Percentiles rank a stretch among this genome's conserved stretches.
Evolutionary conservation across 2,329 filamentous ascomycete species (phyloP).

Genomic region (Fusarium torreyae): DNA sequence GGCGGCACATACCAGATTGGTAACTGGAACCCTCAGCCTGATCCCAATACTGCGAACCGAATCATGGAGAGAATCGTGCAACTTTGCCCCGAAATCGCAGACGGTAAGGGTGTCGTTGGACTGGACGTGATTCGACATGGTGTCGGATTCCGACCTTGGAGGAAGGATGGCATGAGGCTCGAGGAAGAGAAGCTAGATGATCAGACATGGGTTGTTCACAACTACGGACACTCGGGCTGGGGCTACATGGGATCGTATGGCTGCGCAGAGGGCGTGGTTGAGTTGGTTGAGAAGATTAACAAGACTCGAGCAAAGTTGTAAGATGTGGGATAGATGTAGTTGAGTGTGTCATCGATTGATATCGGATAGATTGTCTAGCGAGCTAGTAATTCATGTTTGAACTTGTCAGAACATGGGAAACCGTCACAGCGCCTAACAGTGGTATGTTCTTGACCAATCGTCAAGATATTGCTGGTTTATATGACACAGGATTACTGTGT

Average conservation of each 20-base stretch:
- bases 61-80: constrained; percentile 85
- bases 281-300: constrained; percentile 76
- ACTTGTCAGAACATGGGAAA: too few species aligned
- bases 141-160: constrained; percentile 83
- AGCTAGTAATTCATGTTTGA: too few species aligned
- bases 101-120: constrained; percentile 77
- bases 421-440: too few species aligned
- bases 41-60: constrained; percentile 81
- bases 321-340: not conserved
- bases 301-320: constrained; percentile 51
- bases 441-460: too few species aligned
- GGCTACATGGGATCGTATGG: constrained; percentile 82
- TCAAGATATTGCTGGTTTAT: too few species aligned
- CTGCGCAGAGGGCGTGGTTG: constrained; percentile 76
- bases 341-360: too few species aligned
- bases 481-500: too few species aligned
- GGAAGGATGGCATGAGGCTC: constrained; percentile 80
- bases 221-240: constrained; percentile 85
- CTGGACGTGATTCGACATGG: constrained; percentile 84
- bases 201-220: constrained; percentile 78
- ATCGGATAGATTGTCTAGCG: too few species aligned
- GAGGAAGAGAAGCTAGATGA: constrained; percentile 71
- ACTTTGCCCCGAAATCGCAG: constrained; percentile 74
- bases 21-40: constrained; percentile 84
- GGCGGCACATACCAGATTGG: constrained; percentile 86